These are phyloP conservation scores for Kurtzmaniella natalensis DNA, from an alignment of 1,139 yeast genomes.

Conservation along the genomic window DNA sequence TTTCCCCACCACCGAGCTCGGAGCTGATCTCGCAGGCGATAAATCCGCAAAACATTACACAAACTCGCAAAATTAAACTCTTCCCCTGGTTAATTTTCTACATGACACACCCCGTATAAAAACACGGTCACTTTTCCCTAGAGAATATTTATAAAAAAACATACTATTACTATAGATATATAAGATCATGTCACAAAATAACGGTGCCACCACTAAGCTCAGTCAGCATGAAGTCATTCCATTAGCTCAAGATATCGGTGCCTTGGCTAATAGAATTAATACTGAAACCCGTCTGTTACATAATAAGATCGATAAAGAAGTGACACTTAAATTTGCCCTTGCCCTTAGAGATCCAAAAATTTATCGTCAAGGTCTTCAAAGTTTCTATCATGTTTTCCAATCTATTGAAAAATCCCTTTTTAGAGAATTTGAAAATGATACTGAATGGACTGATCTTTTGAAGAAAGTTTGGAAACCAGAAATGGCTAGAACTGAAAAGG, in stretches of 20 bases:
- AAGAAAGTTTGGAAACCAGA: conserved; percentile 66
- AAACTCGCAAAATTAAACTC: conserved; percentile 2
- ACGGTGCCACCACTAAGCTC: conserved; percentile 35
- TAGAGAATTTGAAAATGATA: conserved; percentile 39
- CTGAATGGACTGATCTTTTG: conserved; percentile 42
- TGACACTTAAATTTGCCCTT: conserved; percentile 66
- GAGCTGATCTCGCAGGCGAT: conserved; percentile 5
- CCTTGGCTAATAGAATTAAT: conserved; percentile 78
- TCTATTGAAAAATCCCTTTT: conserved; percentile 58
- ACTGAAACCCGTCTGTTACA: conserved; percentile 61
- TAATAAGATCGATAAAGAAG: conserved; percentile 63
- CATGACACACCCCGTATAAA: too few relatives aligned
- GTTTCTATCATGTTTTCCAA: conserved; percentile 71
- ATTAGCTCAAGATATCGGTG: conserved; percentile 69
- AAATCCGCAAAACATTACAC: conserved; percentile 6
- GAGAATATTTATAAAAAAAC: background rate
- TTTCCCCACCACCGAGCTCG: conserved; percentile 1
- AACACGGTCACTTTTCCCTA: background rate
- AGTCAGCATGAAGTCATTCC: conserved; percentile 64
- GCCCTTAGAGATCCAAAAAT: conserved; percentile 73
- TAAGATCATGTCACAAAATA: conserved; percentile 14
- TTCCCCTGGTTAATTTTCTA: too few relatives aligned
- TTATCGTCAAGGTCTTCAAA: conserved; percentile 76
- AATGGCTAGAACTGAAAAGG: conserved; percentile 55
- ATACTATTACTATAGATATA: background rate